Conservation (phyloP, 306 rosid genomes). For the Betula pendula region DNA sequence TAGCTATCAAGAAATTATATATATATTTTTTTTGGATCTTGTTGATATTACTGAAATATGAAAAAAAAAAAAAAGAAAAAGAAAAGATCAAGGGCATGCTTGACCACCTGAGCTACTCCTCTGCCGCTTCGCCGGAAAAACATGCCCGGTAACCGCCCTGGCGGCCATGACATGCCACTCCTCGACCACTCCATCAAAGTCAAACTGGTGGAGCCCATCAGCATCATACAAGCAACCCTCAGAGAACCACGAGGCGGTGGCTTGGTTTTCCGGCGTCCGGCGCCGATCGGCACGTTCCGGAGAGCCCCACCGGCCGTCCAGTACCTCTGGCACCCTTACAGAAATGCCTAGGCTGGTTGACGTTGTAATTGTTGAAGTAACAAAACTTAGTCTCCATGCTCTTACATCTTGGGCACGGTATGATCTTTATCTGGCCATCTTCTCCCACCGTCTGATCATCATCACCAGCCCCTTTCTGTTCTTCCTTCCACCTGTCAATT, state of each 20-base stretch:
- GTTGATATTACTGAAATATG: not conserved
- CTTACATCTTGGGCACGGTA: conserved; percentile 88
- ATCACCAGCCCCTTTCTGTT: conserved; percentile 20
- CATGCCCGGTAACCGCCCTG: conserved; percentile 46
- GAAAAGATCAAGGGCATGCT: conserved; percentile 30
- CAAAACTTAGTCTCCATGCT: conserved; percentile 96
- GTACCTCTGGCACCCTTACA: conserved; percentile 90
- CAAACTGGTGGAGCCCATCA: conserved; percentile 49
- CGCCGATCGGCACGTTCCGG: conserved; percentile 77
- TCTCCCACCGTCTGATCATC: conserved; percentile 48
- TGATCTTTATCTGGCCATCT: conserved; percentile 67
- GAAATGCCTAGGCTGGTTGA: conserved; percentile 90
- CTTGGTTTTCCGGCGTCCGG: conserved; percentile 77
- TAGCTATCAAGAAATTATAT: not conserved
- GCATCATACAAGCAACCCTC: conserved; percentile 47
- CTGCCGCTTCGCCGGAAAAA: conserved; percentile 57
- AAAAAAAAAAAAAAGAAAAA: not conserved
- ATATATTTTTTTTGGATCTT: not conserved
- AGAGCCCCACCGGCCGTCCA: conserved; percentile 98
- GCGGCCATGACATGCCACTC: conserved; percentile 51
- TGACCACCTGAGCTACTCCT: conserved; percentile 49
- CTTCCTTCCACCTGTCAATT: conserved; percentile 37
- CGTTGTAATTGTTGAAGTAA: conserved; percentile 90
- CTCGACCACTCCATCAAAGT: conserved; percentile 46
- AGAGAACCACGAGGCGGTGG: conserved; percentile 43